Evolutionary conservation across 1,284 basidiomycete species (phyloP).

Genomic region (Cryptococcus sp.): DNA sequence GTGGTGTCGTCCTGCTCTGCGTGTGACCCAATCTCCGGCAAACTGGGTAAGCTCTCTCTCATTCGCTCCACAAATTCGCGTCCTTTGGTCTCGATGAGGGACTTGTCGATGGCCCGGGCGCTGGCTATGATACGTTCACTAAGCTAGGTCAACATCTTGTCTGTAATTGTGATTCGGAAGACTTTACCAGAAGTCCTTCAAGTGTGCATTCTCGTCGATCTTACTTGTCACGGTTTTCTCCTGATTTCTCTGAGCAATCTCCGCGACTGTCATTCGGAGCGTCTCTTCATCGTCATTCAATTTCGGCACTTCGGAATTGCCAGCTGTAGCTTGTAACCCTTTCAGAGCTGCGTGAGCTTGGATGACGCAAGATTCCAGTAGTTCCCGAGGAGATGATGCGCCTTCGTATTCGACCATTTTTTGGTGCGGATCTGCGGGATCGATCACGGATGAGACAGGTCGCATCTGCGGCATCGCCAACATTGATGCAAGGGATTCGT

Average conservation of each 20-base stretch:
- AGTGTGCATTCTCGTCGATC: slow-evolving; percentile 47
- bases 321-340: slow-evolving; percentile 52
- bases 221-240: slow-evolving; percentile 20
- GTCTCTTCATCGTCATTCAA: slow-evolving; percentile 14
- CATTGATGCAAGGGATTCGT: slow-evolving; percentile 85
- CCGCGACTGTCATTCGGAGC: slow-evolving; percentile 9
- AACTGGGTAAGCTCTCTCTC: slow-evolving; percentile 62
- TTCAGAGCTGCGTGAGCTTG: slow-evolving; percentile 83
- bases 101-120: slow-evolving; percentile 73
- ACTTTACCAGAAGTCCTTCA: slow-evolving; percentile 47
- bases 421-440: slow-evolving; percentile 6
- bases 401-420: slow-evolving; percentile 72
- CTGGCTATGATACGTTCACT: slow-evolving; percentile 75
- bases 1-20: background rate
- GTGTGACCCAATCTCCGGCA: slow-evolving; percentile 55
- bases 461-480: slow-evolving; percentile 95
- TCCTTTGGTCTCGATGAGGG: slow-evolving; percentile 78
- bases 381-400: slow-evolving; percentile 76
- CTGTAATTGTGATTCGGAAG: background rate
- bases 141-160: slow-evolving; percentile 55
- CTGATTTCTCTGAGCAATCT: slow-evolving; percentile 3
- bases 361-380: slow-evolving; percentile 80
- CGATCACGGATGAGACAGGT: slow-evolving; percentile 8
- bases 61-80: slow-evolving; percentile 72
- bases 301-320: background rate